Percentiles rank a stretch among this genome's conserved stretches.
Evolutionary conservation across 2,329 filamentous ascomycete species (phyloP).

Genomic region (Fusarium anguioides): DNA sequence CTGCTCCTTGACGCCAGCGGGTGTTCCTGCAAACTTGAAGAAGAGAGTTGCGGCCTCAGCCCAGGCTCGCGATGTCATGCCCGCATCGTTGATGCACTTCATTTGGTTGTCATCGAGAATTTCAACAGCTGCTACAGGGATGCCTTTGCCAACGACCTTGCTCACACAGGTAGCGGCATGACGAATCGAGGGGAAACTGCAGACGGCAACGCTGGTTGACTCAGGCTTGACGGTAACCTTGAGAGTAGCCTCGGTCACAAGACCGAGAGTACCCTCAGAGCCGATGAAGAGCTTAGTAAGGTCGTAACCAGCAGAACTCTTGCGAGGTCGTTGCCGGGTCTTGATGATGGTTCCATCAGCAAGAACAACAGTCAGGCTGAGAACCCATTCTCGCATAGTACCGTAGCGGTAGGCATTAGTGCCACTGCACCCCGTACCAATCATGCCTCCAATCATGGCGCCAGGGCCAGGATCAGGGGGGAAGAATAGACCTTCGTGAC

Average conservation of each 20-base stretch:
- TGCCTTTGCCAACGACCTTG: conserved; percentile 80
- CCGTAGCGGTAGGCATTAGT: conserved; percentile 94
- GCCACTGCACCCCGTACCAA: conserved; percentile 78
- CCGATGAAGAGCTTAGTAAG: conserved; percentile 90
- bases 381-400: conserved; percentile 94
- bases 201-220: conserved; percentile 83
- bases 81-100: conserved; percentile 73
- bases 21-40: conserved; percentile 84
- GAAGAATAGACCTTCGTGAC: conserved; percentile 83
- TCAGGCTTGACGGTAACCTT: conserved; percentile 86
- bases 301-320: conserved; percentile 92
- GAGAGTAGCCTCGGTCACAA: conserved; percentile 90
- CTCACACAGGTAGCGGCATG: conserved; percentile 83
- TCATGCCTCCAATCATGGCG: conserved; percentile 92
- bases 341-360: conserved; percentile 92
- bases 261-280: conserved; percentile 88
- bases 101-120: conserved; percentile 94
- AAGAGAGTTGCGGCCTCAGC: conserved; percentile 80
- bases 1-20: conserved; percentile 80
- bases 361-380: conserved; percentile 86
- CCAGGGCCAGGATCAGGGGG: conserved; percentile 91
- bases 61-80: conserved; percentile 75
- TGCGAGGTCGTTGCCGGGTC: conserved; percentile 87
- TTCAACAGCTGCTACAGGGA: conserved; percentile 91
- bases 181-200: conserved; percentile 67